Evolutionary conservation across 257 asterid species (phyloP).

Genomic region (Eustoma russellianum): DNA sequence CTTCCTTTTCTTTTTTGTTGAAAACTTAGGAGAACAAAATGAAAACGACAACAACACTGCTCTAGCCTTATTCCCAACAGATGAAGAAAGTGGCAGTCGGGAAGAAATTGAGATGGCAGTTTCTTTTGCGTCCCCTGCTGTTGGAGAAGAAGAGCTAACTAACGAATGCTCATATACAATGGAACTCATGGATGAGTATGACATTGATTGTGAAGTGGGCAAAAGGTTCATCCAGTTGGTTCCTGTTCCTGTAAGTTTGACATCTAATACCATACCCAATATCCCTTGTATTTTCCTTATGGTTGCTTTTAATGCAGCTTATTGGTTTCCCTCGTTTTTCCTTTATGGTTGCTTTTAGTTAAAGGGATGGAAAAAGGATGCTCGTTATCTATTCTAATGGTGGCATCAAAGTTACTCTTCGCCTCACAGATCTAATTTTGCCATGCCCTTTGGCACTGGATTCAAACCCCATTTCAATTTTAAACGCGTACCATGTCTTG

Average conservation of each 20-base stretch:
- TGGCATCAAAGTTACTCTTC: too few species aligned
- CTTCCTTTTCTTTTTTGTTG: background rate
- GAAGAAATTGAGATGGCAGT: slow-evolving; percentile 42
- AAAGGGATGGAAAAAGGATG: too few species aligned
- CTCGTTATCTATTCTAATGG: too few species aligned
- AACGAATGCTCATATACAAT: slow-evolving; percentile 55
- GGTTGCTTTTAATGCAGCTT: background rate
- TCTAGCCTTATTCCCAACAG: slow-evolving; percentile 23
- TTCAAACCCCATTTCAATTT: too few species aligned
- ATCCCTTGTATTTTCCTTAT: background rate
- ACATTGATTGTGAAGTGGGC: slow-evolving; percentile 73
- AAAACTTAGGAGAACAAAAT: too few species aligned
- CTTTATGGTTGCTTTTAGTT: background rate
- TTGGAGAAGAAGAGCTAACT: slow-evolving; percentile 40
- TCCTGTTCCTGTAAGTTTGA: slow-evolving; percentile 66
- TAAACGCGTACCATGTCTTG: too few species aligned
- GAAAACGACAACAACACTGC: background rate
- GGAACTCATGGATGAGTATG: slow-evolving; percentile 53
- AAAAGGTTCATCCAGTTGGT: slow-evolving; percentile 83
- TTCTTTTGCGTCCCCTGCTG: slow-evolving; percentile 53
- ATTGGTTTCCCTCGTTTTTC: background rate
- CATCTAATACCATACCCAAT: background rate
- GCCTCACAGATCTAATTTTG: too few species aligned
- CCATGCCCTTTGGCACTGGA: too few species aligned
- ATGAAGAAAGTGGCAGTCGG: slow-evolving; percentile 33